phyloP scores from a whole-genome alignment of 169 alveolate genomes.

The Perkinsus chesapeaki region DNA sequence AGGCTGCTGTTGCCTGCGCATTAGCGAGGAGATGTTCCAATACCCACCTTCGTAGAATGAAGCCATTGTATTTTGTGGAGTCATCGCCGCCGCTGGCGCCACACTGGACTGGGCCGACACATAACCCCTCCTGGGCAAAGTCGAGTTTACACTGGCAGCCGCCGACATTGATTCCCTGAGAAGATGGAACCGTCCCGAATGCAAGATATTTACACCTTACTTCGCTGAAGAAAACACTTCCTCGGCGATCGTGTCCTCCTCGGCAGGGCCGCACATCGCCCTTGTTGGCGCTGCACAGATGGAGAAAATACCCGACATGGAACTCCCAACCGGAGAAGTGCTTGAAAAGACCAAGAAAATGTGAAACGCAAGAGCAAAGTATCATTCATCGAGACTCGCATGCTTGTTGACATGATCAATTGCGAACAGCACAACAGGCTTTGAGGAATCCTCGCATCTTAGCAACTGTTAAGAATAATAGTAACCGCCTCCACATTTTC shows the following conservation, averaged over 20 bases:
- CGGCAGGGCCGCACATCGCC: neutral
- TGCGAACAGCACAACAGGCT: too few relatives aligned
- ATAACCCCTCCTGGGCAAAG: neutral
- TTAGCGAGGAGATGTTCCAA: neutral
- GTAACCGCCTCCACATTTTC: too few relatives aligned
- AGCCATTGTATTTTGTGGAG: neutral
- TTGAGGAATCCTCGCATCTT: too few relatives aligned
- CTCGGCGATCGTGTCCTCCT: neutral
- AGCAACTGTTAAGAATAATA: too few relatives aligned
- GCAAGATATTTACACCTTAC: too few relatives aligned
- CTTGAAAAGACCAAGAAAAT: too few relatives aligned
- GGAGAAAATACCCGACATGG: neutral
- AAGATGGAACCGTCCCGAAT: neutral
- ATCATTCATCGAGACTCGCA: too few relatives aligned
- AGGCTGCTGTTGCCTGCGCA: too few relatives aligned
- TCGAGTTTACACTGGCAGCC: neutral
- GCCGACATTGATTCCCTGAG: neutral
- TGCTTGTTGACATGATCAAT: too few relatives aligned
- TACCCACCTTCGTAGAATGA: neutral
- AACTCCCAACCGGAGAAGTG: neutral
- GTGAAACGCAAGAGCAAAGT: too few relatives aligned
- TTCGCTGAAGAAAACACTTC: neutral
- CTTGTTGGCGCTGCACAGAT: neutral
- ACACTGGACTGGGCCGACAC: neutral
- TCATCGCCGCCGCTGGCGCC: neutral